These are phyloP conservation scores for Trichoderma polysporum DNA, from an alignment of 2,329 filamentous ascomycete genomes.

Conservation along the genomic window DNA sequence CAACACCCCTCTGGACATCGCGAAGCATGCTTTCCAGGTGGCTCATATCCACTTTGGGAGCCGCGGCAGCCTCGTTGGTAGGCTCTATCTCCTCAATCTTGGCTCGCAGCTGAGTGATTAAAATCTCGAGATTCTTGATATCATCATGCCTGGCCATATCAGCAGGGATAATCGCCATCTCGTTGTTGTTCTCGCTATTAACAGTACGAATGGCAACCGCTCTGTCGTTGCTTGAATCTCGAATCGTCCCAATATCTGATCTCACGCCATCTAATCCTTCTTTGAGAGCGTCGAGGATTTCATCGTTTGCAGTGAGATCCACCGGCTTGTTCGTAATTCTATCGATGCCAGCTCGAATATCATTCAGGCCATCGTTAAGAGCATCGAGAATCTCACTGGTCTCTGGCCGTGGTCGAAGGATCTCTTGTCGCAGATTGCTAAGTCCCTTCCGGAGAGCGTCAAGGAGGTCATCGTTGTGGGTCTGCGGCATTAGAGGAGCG, in stretches of 20 bases:
- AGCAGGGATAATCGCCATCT: constrained; percentile 36
- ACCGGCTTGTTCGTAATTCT: constrained; percentile 73
- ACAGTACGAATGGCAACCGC: constrained; percentile 54
- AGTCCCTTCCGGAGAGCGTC: constrained; percentile 70
- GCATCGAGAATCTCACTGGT: constrained; percentile 88
- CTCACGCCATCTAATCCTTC: constrained; percentile 75
- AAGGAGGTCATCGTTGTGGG: constrained; percentile 64
- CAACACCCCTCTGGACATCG: constrained; percentile 49
- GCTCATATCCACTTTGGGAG: constrained; percentile 55
- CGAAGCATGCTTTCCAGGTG: constrained; percentile 54
- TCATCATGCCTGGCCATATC: constrained; percentile 66
- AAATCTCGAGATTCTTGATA: constrained; percentile 79
- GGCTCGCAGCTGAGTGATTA: constrained; percentile 77
- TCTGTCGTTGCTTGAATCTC: constrained; percentile 53
- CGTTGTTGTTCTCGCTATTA: constrained; percentile 23
- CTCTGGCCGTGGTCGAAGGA: constrained; percentile 65
- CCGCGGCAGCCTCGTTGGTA: constrained; percentile 31
- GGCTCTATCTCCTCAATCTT: constrained; percentile 67
- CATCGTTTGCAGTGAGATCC: constrained; percentile 81
- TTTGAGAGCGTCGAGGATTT: constrained; percentile 85
- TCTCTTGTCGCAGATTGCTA: constrained; percentile 71
- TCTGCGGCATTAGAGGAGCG: constrained; percentile 43
- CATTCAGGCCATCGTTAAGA: constrained; percentile 81
- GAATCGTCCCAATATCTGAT: constrained; percentile 74
- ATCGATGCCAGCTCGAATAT: constrained; percentile 75